These are phyloP conservation scores for Colletotrichum siamense DNA, from an alignment of 2,329 filamentous ascomycete genomes.

Conservation along the genomic window DNA sequence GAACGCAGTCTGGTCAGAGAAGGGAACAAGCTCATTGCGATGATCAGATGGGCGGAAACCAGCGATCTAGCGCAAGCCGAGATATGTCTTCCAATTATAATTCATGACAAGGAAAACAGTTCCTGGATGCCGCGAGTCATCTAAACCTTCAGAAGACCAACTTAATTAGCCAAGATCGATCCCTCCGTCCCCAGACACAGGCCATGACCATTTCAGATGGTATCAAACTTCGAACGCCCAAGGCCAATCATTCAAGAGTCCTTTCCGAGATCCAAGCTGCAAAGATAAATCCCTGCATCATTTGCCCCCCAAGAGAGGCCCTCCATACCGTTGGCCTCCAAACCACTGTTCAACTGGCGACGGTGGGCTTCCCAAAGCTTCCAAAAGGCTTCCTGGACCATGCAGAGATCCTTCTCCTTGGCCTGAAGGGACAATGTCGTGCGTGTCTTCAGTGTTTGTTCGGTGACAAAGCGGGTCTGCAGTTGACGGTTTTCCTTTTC, in stretches of 20 bases:
- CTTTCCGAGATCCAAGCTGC: not conserved
- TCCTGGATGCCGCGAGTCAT: not conserved
- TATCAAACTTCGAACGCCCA: not conserved
- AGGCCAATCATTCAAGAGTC: not conserved
- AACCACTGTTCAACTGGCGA: not conserved
- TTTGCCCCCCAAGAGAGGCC: not conserved
- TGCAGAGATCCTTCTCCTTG: not conserved
- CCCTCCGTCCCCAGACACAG: not conserved
- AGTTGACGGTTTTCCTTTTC: not conserved
- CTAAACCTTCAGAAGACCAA: not conserved
- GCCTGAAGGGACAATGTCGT: not conserved
- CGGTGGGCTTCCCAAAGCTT: not conserved
- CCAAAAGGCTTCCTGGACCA: not conserved
- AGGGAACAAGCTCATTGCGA: not conserved
- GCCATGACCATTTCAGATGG: not conserved
- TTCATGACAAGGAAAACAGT: not conserved
- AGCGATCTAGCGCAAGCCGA: not conserved
- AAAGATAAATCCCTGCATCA: not conserved
- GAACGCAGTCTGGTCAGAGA: not conserved
- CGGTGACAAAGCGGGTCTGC: not conserved
- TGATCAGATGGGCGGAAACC: not conserved
- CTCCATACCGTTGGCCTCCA: not conserved
- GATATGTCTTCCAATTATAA: too few species aligned
- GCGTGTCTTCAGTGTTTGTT: not conserved
- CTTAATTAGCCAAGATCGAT: not conserved